Conservation (phyloP, 129 eudicot species). For the Ambrosia artemisiifolia region DNA sequence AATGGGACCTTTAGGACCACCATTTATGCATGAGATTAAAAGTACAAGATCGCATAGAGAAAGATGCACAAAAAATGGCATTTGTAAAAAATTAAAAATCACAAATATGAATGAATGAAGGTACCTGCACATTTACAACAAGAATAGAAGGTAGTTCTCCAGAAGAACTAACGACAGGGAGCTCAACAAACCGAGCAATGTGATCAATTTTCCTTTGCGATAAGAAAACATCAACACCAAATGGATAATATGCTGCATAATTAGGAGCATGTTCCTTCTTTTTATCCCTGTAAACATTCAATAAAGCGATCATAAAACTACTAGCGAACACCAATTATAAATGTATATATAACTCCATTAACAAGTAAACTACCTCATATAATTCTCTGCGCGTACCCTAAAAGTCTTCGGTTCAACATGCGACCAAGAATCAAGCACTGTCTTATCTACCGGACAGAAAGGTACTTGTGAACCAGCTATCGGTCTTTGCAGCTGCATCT, state of each 20-base stretch:
- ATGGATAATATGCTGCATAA: constrained; percentile 84
- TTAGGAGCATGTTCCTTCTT: constrained; percentile 83
- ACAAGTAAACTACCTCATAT: constrained; percentile 51
- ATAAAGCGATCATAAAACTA: not conserved
- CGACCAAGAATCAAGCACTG: constrained; percentile 80
- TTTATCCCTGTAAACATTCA: constrained; percentile 66
- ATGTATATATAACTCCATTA: not conserved
- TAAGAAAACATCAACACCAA: constrained; percentile 91
- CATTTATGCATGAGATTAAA: not conserved
- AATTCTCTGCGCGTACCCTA: constrained; percentile 66
- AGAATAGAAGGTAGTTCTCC: constrained; percentile 81
- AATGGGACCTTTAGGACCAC: constrained; percentile 60
- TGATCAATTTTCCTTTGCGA: constrained; percentile 80
- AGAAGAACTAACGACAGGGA: constrained; percentile 61
- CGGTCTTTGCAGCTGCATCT: constrained; percentile 72
- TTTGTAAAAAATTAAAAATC: not conserved
- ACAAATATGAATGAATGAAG: not conserved
- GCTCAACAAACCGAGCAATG: constrained; percentile 89
- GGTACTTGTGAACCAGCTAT: constrained; percentile 95
- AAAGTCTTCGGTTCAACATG: constrained; percentile 72
- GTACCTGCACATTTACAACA: constrained; percentile 93
- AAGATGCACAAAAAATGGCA: not conserved
- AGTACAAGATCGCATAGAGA: not conserved
- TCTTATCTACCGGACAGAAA: constrained; percentile 72
- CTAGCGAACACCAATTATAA: not conserved